Base-by-base conservation (phyloP, 1,284 basidiomycete genomes). In the Meripilus lineatus region DNA sequence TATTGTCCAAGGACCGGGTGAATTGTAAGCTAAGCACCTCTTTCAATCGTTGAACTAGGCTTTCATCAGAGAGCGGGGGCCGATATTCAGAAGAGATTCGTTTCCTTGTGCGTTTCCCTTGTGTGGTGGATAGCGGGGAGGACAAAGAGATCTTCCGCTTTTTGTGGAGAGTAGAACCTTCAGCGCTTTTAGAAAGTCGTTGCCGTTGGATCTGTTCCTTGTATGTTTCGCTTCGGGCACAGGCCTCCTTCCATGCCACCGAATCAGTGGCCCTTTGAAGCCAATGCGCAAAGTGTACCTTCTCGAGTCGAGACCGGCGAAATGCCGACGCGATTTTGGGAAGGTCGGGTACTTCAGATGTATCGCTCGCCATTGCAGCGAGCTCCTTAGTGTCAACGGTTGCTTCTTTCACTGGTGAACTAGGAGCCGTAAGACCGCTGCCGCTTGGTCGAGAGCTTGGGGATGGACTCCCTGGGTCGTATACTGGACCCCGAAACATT, bases 31-130 rank as follows among this genome's bases (percentile, higher is more conserved):
- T 33, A 28, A 44, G 57, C 56, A 86, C 84, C 74, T 84, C 77
- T 69, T 78, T 76, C 51, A 88, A 73, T 38, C 81, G 69, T 58
- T 59, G 70, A 5, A 74, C 80, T 38, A 87, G 68, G 25, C 78
- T 76, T 45, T 81, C 82, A 48, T 88, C 84, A 18, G 74, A 79
- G 45, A 72, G 58, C 11, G 75, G 77, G 5, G 69, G 64, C 30
- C 58, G 63, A 47, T 75, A 78, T 38, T 71, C 68, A 32, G 61
- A 62, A 5, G 75, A 75, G 22, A 72, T 54, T n/a, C 75, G 69
- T 49, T 68, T 70, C 50, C 73, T 70, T 28, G 67, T 52, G 26
- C 77, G 69, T 43, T 65, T 68, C 45, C 59, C 66, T 20, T n/a
- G n/a, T n/a, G n/a, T n/a, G n/a, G n/a, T n/a, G n/a, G n/a, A n/a